A percentile compares a stretch with the other conserved stretches of the same genome.
These are phyloP conservation scores for Furcasterigmium sp. DNA, from an alignment of 2,329 filamentous ascomycete species.

Conservation along the genomic window DNA sequence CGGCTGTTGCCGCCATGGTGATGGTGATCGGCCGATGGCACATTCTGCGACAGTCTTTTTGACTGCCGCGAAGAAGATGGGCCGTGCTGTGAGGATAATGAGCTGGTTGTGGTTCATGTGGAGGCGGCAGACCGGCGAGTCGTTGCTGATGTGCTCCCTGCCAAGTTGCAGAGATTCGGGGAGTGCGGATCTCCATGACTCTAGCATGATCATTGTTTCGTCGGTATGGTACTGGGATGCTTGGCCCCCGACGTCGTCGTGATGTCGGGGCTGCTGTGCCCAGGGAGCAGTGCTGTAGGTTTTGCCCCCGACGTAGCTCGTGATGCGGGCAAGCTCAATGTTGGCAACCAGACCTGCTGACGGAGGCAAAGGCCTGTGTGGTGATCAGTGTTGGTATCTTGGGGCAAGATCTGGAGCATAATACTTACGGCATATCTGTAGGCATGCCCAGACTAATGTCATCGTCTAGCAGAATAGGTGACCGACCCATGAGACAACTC, in stretches of 20 bases:
- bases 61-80: constrained; percentile 40
- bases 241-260: constrained; percentile 8
- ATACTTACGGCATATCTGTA: constrained; percentile 31
- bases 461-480: constrained; percentile 40
- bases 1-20: too few relatives aligned
- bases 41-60: constrained; percentile 39
- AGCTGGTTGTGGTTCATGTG: constrained; percentile 48
- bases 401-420: neutral
- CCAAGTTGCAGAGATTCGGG: constrained; percentile 31
- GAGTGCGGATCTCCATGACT: constrained; percentile 32
- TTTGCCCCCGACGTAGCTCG: constrained; percentile 41
- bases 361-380: constrained; percentile 33
- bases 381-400: constrained; percentile 2
- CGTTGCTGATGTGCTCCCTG: constrained; percentile 25
- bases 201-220: constrained; percentile 34
- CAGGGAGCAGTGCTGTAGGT: constrained; percentile 34
- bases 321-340: constrained; percentile 40
- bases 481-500: constrained; percentile 44
- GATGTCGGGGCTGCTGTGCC: constrained; percentile 6
- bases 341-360: constrained; percentile 38
- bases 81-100: constrained; percentile 41
- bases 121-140: constrained; percentile 37
- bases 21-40: constrained; percentile 19
- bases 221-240: constrained; percentile 26
- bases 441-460: constrained; percentile 38